Evolutionary conservation across 441 rosid species (phyloP), one percentile per base, ranked within the genome.

Genomic region (Biscutella laevigata): DNA sequence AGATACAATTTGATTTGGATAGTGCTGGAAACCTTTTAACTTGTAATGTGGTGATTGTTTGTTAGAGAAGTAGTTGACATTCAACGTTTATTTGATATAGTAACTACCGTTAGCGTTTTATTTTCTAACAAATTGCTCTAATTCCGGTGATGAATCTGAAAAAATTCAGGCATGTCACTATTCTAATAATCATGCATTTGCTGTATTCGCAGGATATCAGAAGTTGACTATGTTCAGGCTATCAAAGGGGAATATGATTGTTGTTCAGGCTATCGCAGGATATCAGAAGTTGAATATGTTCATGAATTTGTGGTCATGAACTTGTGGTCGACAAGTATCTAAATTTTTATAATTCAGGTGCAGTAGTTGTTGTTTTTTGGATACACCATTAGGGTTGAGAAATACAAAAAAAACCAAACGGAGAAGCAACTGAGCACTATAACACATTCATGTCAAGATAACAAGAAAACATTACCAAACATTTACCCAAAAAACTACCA

Each of bases 231-330:
- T 34, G 73, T 77, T 14, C 66, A 69, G 41, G 69, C 77, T 50
- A 77, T 80, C 50, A 75, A 77, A 72, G 77, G 62, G 66, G 83
- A 80, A 56, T 71, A 77, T 35, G 69, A 48, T n/a, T n/a, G n/a
- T n/a, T n/a, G n/a, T n/a, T n/a, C n/a, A n/a, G n/a, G n/a, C n/a
- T n/a, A n/a, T n/a, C n/a, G n/a, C n/a, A n/a, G n/a, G n/a, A n/a
- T n/a, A n/a, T n/a, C n/a, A n/a, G n/a, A n/a, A n/a, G n/a, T n/a
- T n/a, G n/a, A n/a, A n/a, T n/a, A n/a, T n/a, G n/a, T n/a, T n/a
- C n/a, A n/a, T n/a, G n/a, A n/a, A n/a, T n/a, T n/a, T n/a, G n/a
- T n/a, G n/a, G n/a, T n/a, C n/a, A n/a, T n/a, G n/a, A n/a, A n/a
- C n/a, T n/a, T n/a, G n/a, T n/a, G n/a, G n/a, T n/a, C n/a, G n/a